Base-by-base conservation (phyloP, 2,329 filamentous ascomycete genomes). In the Phialocephala sp. region DNA sequence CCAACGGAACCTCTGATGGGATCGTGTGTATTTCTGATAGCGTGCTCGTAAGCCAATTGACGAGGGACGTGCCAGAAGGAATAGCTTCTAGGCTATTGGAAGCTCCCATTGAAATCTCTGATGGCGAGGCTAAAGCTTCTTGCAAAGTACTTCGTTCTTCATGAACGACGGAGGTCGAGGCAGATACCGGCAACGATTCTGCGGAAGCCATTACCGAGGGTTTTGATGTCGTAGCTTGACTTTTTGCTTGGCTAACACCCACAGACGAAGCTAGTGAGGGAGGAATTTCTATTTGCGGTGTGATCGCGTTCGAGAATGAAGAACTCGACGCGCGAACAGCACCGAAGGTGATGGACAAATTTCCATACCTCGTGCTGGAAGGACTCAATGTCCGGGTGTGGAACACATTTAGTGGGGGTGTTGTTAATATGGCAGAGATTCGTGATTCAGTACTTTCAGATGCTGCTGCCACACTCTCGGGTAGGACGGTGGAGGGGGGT, bases 311-410 rank as follows among this genome's bases (percentile, higher is more conserved):
- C 50, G 14, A 54, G 24, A 24, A 54, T n/a, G 50, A 1, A 20
- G 45, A 54, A 27, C 50, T 54, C 2, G 50, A 32, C 1, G 50
- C 27, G 4, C 24, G 50, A 27, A n/a, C 18, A 11, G 35, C 15
- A 5, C 50, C 50, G 18, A 54, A 54, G 24, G 12, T 27, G 12
- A 54, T 54, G 1, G 50, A 54, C 2, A 54, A 9, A 18, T 54
- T 54, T 27, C 50, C 50, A 32, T 54, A 54, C 32, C 8, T 54
- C 14, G 50, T 54, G 24, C 24, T 54, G 22, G 50, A 35, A 35
- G 24, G n/a, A 35, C 50, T 54, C 8, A 35, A 22, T 18, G n/a
- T 35, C 22, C 45, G n/a, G 5, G n/a, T 24, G 9, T 50, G 45
- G 45, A 50, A 50, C 6, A 50, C 12, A 22, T 50, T 20, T 1